Base-by-base conservation (phyloP, 75 land plant genomes). In the Pseudotsuga menziesii region DNA sequence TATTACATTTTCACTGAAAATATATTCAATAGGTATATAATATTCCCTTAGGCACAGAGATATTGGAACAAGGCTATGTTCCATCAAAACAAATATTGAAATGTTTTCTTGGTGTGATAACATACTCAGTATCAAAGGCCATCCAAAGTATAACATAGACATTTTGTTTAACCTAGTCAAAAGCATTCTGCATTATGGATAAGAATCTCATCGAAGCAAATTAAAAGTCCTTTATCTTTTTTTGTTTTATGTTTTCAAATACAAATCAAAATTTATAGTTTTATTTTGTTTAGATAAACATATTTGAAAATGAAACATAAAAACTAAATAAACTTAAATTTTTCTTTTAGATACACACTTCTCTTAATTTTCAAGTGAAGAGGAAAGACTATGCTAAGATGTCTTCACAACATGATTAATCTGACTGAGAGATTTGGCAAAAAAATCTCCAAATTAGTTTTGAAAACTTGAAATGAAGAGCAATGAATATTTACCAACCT, bases 71-170 rank as follows among this genome's bases (percentile, higher is more conserved):
- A n/a, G n/a, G n/a, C n/a, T 79, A 36, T 79, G 84, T 76, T 91
- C 97, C 0, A 79, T 85, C 6, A 91, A 87, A 74, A 94, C 92
- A 25, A 77, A 75, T 23, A 58, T 90, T 0, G 95, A 92, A 74
- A 92, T 92, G 92, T 94, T 90, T 58, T 57, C 78, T n/a, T 80
- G 9, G 92, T n/a, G 86, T 4, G 86, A 94, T 44, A 90, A 90
- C 70, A 78, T 90, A 3, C 76, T 94, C 81, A 92, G 94, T 14
- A 87, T 94, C 35, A 94, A 94, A 78, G 94, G 97, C 66, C 94
- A 94, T 58, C 94, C 94, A 12, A 94, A 94, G 80, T 94, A 92
- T 83, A 92, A 74, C 61, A 79, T 80, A 22, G 97, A 90, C 83
- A 91, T 94, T 75, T 80, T 92, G 1, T 23, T 80, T 22, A 63